Evolutionary conservation across 352 stramenopile species (phyloP).

Genomic region (Phytopythium litorale): DNA sequence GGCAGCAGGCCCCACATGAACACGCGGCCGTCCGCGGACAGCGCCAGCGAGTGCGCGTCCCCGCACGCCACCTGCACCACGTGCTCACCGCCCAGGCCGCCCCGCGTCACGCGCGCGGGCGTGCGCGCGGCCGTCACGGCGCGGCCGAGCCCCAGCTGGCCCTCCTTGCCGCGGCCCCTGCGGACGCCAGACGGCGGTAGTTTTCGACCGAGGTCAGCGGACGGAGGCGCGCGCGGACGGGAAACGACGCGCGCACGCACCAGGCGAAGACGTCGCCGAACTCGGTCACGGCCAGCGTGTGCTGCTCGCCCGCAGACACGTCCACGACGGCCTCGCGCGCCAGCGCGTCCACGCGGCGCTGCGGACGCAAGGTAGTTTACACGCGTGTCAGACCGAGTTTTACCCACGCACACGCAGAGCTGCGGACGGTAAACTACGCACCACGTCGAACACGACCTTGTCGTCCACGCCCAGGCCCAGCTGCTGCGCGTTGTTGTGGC

Average conservation of each 20-base stretch:
- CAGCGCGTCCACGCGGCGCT: conserved; percentile 57
- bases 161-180: conserved; percentile 65
- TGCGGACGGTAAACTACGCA: conserved; percentile 8
- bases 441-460: conserved; percentile 58
- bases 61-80: conserved; percentile 70
- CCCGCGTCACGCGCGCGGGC: conserved; percentile 32
- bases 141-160: conserved; percentile 52
- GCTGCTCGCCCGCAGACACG: conserved; percentile 68
- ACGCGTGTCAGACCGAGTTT: not conserved
- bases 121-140: conserved; percentile 25
- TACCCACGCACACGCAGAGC: too few species aligned
- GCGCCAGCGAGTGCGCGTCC: conserved; percentile 70
- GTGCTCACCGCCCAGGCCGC: conserved; percentile 52
- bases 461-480: conserved; percentile 44
- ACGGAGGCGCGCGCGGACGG: not conserved
- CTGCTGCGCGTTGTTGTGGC: conserved; percentile 69
- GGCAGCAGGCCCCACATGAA: conserved; percentile 78
- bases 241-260: conserved; percentile 13
- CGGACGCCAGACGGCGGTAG: not conserved
- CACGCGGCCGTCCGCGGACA: conserved; percentile 50
- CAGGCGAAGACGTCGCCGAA: conserved; percentile 81
- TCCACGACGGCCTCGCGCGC: conserved; percentile 57
- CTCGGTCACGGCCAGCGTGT: conserved; percentile 75
- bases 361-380: not conserved
- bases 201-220: not conserved